These are phyloP conservation scores for Perilla frutescens DNA, from an alignment of 257 asterid species.

Conservation along the genomic window DNA sequence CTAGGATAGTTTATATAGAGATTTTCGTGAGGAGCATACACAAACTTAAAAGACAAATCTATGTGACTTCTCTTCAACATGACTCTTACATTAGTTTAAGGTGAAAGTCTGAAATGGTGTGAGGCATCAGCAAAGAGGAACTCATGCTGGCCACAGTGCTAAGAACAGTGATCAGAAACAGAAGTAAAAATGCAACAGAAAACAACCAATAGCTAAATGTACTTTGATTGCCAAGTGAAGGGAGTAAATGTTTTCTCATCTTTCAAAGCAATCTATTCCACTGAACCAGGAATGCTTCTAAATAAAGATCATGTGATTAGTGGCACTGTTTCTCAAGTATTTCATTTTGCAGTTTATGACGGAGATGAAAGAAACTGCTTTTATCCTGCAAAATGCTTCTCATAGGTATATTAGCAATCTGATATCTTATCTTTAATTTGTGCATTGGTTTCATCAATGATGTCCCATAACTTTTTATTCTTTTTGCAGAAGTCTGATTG, in stretches of 20 bases:
- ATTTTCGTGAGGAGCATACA: slow-evolving; percentile 6
- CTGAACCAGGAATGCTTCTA: slow-evolving; percentile 22
- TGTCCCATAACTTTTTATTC: slow-evolving; percentile 33
- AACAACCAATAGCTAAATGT: slow-evolving; percentile 10
- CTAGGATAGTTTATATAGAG: slow-evolving; percentile 13
- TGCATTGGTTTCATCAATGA: slow-evolving; percentile 31
- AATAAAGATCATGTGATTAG: slow-evolving; percentile 27
- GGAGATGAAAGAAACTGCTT: slow-evolving; percentile 97
- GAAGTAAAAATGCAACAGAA: slow-evolving; percentile 14
- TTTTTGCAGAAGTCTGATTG: slow-evolving; percentile 82
- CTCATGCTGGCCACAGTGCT: slow-evolving; percentile 1
- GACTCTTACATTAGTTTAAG: too few relatives aligned
- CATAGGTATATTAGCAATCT: slow-evolving; percentile 53
- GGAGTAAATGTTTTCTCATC: slow-evolving; percentile 26
- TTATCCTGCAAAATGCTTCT: slow-evolving; percentile 92
- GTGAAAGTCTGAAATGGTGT: too few relatives aligned
- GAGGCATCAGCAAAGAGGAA: not conserved
- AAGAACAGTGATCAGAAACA: slow-evolving; percentile 15
- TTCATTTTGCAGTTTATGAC: slow-evolving; percentile 83
- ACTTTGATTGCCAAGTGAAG: slow-evolving; percentile 21
- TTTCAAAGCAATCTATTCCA: slow-evolving; percentile 30
- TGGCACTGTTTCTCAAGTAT: slow-evolving; percentile 5
- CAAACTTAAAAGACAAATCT: not conserved
- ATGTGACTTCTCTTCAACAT: not conserved
- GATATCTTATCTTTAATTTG: slow-evolving; percentile 2